A percentile compares a stretch with the other conserved stretches of the same genome.
phyloP scores from a whole-genome alignment of 2,329 filamentous ascomycete species.

The Amauroascus verrucosus region DNA sequence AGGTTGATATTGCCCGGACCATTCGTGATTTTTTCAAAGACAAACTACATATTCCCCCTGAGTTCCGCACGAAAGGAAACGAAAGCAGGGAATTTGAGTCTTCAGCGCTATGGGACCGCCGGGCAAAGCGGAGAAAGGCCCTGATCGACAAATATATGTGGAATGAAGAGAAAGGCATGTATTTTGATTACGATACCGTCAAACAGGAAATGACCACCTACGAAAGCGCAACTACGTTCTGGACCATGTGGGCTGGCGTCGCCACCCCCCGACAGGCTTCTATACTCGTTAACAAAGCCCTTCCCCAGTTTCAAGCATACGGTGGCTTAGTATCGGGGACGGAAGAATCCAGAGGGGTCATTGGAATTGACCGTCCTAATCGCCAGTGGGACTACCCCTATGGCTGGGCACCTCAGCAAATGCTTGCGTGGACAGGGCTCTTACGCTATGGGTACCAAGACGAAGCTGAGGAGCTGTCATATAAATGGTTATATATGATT shows the following conservation, averaged over 20 bases:
- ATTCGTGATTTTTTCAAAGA: slow-evolving; percentile 81
- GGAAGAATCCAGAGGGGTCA: slow-evolving; percentile 69
- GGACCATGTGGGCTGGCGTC: slow-evolving; percentile 92
- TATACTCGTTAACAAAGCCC: slow-evolving; percentile 64
- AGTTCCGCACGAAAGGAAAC: slow-evolving; percentile 61
- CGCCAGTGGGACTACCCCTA: slow-evolving; percentile 98
- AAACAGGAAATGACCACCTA: slow-evolving; percentile 72
- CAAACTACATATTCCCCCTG: slow-evolving; percentile 66
- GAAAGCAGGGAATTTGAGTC: slow-evolving; percentile 63
- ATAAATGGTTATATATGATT: slow-evolving; percentile 98
- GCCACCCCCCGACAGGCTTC: slow-evolving; percentile 79
- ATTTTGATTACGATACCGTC: slow-evolving; percentile 89
- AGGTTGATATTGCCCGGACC: slow-evolving; percentile 78
- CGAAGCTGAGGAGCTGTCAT: slow-evolving; percentile 78
- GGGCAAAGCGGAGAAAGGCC: slow-evolving; percentile 70
- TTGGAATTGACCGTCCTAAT: slow-evolving; percentile 76
- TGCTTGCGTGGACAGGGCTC: slow-evolving; percentile 90
- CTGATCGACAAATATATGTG: slow-evolving; percentile 89
- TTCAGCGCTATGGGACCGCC: slow-evolving; percentile 81
- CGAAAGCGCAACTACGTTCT: slow-evolving; percentile 88
- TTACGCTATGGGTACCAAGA: slow-evolving; percentile 84
- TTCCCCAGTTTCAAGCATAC: slow-evolving; percentile 78
- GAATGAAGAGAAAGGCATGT: slow-evolving; percentile 88
- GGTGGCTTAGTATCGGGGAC: slow-evolving; percentile 86
- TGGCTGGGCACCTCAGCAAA: slow-evolving; percentile 97